Percentiles rank a stretch among this genome's conserved stretches.
phyloP scores from a whole-genome alignment of 2,329 filamentous ascomycete species.

The Gliomastix tumulicola region DNA sequence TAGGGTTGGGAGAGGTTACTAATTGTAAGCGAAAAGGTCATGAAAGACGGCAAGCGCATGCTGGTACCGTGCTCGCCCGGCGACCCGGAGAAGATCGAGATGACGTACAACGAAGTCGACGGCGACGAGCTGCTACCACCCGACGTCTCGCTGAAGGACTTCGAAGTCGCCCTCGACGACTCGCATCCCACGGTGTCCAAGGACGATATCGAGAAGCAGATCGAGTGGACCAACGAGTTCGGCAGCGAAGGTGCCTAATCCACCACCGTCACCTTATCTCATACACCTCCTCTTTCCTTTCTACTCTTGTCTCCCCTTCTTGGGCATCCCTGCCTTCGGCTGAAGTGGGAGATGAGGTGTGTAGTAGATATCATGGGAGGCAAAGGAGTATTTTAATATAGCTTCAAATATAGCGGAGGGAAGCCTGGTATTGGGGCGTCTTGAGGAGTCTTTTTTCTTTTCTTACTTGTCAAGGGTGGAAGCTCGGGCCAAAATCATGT shows the following conservation, averaged over 20 bases:
- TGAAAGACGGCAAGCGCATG: constrained; percentile 58
- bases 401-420: no score
- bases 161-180: constrained; percentile 83
- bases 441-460: constrained; percentile 16
- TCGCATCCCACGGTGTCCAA: constrained; percentile 84
- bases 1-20: no score
- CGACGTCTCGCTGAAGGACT: constrained; percentile 81
- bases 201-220: constrained; percentile 76
- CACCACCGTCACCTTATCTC: no score
- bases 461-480: neutral
- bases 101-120: constrained; percentile 86
- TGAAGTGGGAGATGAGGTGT: no score
- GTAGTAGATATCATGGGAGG: no score
- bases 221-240: constrained; percentile 95
- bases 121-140: constrained; percentile 82
- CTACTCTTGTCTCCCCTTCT: no score
- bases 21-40: no score
- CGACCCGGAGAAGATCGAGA: constrained; percentile 77
- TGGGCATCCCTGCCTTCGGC: no score
- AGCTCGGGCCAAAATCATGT: neutral
- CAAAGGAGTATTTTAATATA: no score
- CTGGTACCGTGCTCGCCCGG: constrained; percentile 92
- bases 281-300: no score
- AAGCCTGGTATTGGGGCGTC: constrained; percentile 21
- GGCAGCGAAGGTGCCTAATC: constrained; percentile 73